Conservation (phyloP, 192 early-diverging fungal species). For the Mortierella antarctica region DNA sequence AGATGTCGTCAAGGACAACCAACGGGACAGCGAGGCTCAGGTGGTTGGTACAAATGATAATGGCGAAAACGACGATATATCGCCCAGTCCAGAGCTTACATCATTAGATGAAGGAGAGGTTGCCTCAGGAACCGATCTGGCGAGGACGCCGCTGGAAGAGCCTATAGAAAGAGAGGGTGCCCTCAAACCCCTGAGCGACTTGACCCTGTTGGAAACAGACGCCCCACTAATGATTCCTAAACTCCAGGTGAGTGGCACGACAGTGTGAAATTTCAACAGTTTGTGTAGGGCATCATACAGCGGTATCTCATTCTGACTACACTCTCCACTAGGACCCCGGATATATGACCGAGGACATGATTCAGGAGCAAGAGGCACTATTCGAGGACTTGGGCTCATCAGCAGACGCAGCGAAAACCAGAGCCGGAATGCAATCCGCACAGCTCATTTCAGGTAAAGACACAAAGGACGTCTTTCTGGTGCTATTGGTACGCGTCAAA, state of each 20-base stretch:
- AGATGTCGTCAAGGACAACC: too few relatives aligned
- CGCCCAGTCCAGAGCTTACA: too few relatives aligned
- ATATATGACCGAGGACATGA: constrained; percentile 90
- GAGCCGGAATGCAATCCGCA: constrained; percentile 79
- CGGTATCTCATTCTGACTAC: background rate
- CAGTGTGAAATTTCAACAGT: too few relatives aligned
- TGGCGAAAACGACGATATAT: too few relatives aligned
- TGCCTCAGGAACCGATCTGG: too few relatives aligned
- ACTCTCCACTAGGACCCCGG: constrained; percentile 66
- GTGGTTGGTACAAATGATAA: too few relatives aligned
- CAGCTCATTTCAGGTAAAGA: constrained; percentile 72
- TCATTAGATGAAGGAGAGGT: too few relatives aligned
- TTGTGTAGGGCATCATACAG: too few relatives aligned
- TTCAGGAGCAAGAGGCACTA: constrained; percentile 79
- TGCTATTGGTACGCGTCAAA: background rate
- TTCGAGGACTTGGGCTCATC: constrained; percentile 83
- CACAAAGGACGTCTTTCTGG: background rate
- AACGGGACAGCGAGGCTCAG: too few relatives aligned
- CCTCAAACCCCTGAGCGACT: constrained; percentile 8
- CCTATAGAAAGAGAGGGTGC: background rate
- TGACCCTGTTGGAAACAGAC: constrained; percentile 65
- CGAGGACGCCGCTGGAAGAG: background rate
- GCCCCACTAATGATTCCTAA: constrained; percentile 73
- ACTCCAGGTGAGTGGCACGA: constrained; percentile 60
- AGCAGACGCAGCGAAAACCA: constrained; percentile 69